Percentiles rank a stretch among this genome's conserved stretches.
Evolutionary conservation across 345 rosid genomes (phyloP).

Genomic region (Cardiospermum halicacabum): DNA sequence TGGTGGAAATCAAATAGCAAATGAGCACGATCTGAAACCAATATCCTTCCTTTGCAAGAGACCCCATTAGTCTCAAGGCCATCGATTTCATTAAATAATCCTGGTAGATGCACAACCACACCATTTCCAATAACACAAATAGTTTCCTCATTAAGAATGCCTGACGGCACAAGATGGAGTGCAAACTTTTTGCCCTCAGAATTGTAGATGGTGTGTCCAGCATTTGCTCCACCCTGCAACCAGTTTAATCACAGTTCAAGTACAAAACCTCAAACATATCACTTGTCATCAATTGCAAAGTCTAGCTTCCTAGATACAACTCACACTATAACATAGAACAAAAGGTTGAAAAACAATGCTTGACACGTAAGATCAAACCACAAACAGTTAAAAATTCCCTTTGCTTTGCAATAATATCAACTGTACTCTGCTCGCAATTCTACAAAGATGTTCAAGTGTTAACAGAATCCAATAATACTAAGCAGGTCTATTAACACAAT

Average conservation of each 20-base stretch:
- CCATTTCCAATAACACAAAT: conserved; percentile 93
- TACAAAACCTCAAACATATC: background rate
- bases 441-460: background rate
- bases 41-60: conserved; percentile 79
- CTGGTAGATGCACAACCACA: conserved; percentile 89
- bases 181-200: conserved; percentile 94
- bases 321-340: background rate
- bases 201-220: conserved; percentile 97
- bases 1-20: conserved; percentile 92
- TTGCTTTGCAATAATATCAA: background rate
- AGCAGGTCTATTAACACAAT: no score
- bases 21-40: conserved; percentile 94
- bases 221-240: conserved; percentile 94
- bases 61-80: conserved; percentile 79
- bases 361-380: background rate
- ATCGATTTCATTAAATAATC: conserved; percentile 81
- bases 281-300: background rate
- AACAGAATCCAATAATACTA: background rate
- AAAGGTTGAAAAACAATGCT: background rate
- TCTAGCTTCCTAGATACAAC: background rate
- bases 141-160: conserved; percentile 82
- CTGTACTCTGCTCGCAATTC: no score
- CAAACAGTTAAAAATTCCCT: background rate
- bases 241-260: background rate
- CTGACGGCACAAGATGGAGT: conserved; percentile 94